Conservation (phyloP, 73 alveolate species). For the Stentor roeselii region DNA sequence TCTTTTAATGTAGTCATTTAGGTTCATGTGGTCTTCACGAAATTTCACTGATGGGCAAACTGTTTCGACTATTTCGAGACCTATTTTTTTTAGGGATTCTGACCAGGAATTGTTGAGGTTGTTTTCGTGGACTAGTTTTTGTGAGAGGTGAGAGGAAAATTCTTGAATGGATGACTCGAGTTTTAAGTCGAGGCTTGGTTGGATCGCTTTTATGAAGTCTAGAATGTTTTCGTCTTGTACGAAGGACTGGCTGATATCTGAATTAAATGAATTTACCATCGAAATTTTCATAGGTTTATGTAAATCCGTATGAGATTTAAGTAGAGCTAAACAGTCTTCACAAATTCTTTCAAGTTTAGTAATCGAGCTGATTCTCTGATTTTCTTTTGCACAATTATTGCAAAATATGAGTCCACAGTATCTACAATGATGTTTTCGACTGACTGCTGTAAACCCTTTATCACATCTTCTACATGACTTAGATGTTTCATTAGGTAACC, state of each 20-base stretch:
- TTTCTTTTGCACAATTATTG: neutral
- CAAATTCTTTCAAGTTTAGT: slow-evolving; percentile 9
- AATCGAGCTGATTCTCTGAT: neutral
- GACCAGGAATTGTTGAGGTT: neutral
- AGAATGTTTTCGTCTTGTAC: neutral
- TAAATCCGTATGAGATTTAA: neutral
- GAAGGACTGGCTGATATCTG: neutral
- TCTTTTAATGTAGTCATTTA: neutral
- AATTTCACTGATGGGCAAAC: slow-evolving; percentile 16
- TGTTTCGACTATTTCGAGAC: neutral
- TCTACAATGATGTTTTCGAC: slow-evolving; percentile 27
- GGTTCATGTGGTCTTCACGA: slow-evolving; percentile 5
- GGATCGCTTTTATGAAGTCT: neutral
- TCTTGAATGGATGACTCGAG: neutral
- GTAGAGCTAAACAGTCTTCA: slow-evolving; percentile 7
- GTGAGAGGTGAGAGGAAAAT: neutral
- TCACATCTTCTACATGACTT: slow-evolving; percentile 20
- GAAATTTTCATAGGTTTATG: neutral
- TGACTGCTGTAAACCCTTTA: neutral
- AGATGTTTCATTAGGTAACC: neutral
- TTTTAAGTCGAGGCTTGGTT: neutral
- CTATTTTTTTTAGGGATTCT: neutral
- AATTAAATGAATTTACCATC: neutral
- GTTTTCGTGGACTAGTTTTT: neutral
- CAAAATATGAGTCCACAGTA: slow-evolving; percentile 25